phyloP scores from a whole-genome alignment of 1,284 basidiomycete genomes.

The Leccinum pachyderme region DNA sequence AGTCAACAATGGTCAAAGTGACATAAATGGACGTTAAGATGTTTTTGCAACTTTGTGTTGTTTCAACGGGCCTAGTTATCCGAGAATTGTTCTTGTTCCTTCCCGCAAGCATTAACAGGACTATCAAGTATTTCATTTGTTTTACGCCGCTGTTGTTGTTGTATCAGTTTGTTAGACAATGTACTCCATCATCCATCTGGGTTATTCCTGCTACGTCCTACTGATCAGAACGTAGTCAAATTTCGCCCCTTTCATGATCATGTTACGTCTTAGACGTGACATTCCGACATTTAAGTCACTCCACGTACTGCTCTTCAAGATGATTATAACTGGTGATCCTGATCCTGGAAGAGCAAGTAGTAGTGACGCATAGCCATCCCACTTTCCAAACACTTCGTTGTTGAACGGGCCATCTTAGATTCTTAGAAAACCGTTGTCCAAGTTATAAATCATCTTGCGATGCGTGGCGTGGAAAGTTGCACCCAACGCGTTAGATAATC shows the following conservation, averaged over 20 bases:
- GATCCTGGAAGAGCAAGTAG: no score
- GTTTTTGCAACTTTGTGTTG: slow-evolving; percentile 7
- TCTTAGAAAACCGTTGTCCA: no score
- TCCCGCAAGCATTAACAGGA: slow-evolving; percentile 10
- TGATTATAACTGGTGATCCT: no score
- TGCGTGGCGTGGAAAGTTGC: neutral
- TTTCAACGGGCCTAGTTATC: slow-evolving; percentile 1
- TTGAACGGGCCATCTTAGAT: no score
- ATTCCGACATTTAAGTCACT: no score
- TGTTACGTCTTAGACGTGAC: no score
- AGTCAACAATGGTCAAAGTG: slow-evolving; percentile 24
- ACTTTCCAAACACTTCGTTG: no score
- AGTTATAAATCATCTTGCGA: neutral
- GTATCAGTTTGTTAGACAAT: slow-evolving; percentile 20
- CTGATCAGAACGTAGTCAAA: no score
- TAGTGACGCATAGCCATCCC: no score
- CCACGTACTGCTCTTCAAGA: no score
- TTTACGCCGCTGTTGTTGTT: slow-evolving; percentile 31
- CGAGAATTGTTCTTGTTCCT: slow-evolving; percentile 8
- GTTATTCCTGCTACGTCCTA: neutral
- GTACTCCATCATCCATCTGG: slow-evolving; percentile 8
- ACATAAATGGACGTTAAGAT: slow-evolving; percentile 14
- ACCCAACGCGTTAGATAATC: no score
- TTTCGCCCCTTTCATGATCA: no score
- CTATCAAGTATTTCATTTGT: slow-evolving; percentile 10